Evolutionary conservation across 768 basidiomycete genomes (phyloP), one percentile per base, ranked within the genome.

Genomic region (Imleria badia): DNA sequence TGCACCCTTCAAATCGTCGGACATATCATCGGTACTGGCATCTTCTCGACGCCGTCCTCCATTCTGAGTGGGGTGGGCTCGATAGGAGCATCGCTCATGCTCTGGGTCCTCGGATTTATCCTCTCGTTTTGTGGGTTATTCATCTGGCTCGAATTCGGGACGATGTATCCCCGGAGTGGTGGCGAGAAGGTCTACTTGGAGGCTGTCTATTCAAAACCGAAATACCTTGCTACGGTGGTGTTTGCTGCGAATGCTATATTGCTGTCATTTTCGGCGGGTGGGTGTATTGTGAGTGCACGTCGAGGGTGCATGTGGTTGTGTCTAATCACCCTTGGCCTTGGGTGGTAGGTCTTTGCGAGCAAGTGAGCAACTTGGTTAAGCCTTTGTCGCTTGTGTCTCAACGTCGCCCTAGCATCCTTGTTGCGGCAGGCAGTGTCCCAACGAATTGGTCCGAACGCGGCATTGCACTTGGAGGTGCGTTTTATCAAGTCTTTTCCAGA

Each of bases 171-270:
- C 5, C 74, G 81, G 1, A 81, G 79, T 13, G 82, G 83, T 10
- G 82, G 82, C 7, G 83, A 85, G 61, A 84, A 85, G 62, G 82
- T 84, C 3, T 84, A 85, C 57, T 68, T 84, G 20, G 84, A 85
- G 60, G 81, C 78, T 0, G 71, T 81, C 1, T 85, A 82, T 62
- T 70, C 63, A 45, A 73, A 64, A 40, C 81, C 81, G 5, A 74
- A 68, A 52, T 77, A 75, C 47, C 68, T 83, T 2, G 76, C 74
- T 2, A 83, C 81, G 0, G 68, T 77, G 7, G 62, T 82, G 10
- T 83, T 81, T 51, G 76, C 81, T 3, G 61, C 67, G 33, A 80
- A 78, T 43, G 77, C 79, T 0, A 79, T 82, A 31, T 35, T 82
- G 44, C 69, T 78, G 13, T 67, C 68, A 1, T 78, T 78, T 54